Conservation (phyloP, 106 monocot species). For the Dioscorea dumetorum region DNA sequence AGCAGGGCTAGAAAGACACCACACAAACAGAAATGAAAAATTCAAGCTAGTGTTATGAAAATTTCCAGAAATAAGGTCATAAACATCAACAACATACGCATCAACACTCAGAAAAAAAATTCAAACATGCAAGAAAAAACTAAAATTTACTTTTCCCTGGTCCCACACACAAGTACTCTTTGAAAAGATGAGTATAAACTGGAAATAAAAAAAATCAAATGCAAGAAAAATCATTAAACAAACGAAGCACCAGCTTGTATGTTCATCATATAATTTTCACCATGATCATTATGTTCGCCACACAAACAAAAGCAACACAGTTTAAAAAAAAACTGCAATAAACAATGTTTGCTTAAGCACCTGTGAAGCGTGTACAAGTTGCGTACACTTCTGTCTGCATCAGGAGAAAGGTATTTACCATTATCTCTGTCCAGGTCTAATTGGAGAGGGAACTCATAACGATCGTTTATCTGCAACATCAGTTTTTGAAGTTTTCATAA, state of each 20-base stretch:
- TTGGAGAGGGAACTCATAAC: constrained; percentile 5
- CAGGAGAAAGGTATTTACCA: constrained; percentile 1
- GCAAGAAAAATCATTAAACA: not conserved
- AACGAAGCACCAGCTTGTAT: not conserved
- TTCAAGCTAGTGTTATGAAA: too few relatives aligned
- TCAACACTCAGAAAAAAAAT: too few relatives aligned
- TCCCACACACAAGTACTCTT: too few relatives aligned
- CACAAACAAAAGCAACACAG: too few relatives aligned
- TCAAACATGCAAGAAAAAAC: too few relatives aligned
- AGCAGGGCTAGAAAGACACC: too few relatives aligned
- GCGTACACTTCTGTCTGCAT: constrained; percentile 2
- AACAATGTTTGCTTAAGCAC: not conserved
- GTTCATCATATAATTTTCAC: not conserved
- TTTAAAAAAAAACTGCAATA: not conserved
- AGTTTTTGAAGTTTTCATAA: not conserved
- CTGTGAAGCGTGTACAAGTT: constrained; percentile 1
- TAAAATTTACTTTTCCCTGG: too few relatives aligned
- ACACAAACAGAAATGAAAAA: too few relatives aligned
- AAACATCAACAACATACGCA: too few relatives aligned
- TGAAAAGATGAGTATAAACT: too few relatives aligned
- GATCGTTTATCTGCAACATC: constrained; percentile 4
- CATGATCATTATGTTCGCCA: too few relatives aligned
- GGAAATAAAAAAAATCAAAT: not conserved
- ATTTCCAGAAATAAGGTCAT: too few relatives aligned
- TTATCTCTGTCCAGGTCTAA: constrained; percentile 1